Percentiles rank a stretch among this genome's conserved stretches.
phyloP scores from a whole-genome alignment of 2,329 filamentous ascomycete species.

The Tolypocladium capitatum region DNA sequence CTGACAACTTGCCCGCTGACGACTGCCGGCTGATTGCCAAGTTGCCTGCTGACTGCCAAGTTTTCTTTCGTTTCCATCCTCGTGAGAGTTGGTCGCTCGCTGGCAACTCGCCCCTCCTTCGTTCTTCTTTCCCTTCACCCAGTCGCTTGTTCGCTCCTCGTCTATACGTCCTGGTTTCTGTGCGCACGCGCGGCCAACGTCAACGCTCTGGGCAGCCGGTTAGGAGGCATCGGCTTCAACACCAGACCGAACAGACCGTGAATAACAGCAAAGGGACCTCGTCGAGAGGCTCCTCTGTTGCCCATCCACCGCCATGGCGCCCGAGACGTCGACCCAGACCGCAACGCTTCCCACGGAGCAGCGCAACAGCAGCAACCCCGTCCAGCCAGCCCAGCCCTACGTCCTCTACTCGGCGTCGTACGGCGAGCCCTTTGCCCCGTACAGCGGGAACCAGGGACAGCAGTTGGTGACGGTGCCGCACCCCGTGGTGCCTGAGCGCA shows the following conservation, averaged over 20 bases:
- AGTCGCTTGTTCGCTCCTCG: neutral
- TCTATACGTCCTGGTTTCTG: neutral
- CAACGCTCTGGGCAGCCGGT: neutral
- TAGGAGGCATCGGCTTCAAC: neutral
- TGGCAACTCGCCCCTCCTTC: neutral
- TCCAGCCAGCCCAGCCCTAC: neutral
- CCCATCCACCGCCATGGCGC: neutral
- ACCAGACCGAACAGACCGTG: neutral
- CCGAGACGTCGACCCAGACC: neutral
- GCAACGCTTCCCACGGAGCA: neutral
- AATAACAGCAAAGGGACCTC: neutral
- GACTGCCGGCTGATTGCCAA: too few species aligned
- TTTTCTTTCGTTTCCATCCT: neutral
- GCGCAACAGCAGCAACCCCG: neutral
- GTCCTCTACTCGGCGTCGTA: neutral
- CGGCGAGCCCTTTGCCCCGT: neutral
- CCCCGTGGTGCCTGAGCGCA: neutral
- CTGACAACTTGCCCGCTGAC: too few species aligned
- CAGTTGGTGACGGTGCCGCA: neutral
- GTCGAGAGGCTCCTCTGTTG: neutral
- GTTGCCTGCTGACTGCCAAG: neutral
- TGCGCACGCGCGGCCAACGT: neutral
- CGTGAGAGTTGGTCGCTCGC: neutral
- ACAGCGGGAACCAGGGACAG: neutral
- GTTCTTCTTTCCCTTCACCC: neutral